Percentiles rank a stretch among this genome's conserved stretches.
These are phyloP conservation scores for Cochlearia excelsa DNA, from an alignment of 345 rosid genomes.

Conservation along the genomic window DNA sequence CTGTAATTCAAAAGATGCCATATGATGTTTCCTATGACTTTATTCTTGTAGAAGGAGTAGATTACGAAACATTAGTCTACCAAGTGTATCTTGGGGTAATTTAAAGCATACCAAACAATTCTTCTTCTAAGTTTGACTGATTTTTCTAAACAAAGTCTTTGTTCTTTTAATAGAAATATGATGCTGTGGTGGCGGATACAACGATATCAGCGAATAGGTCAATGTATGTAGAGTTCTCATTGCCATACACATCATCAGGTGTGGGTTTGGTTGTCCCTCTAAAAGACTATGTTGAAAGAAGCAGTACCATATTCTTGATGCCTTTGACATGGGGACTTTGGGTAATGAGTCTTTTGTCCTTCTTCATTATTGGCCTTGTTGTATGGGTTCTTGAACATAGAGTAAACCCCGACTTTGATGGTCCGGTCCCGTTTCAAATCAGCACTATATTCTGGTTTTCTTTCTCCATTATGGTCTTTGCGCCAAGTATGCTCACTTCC, in stretches of 20 bases:
- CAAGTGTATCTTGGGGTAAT: slow-evolving; percentile 52
- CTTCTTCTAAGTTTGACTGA: not conserved
- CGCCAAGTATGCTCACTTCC: slow-evolving; percentile 32
- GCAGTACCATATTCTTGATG: slow-evolving; percentile 53
- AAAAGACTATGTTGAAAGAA: slow-evolving; percentile 32
- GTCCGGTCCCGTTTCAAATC: slow-evolving; percentile 44
- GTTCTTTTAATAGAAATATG: slow-evolving; percentile 37
- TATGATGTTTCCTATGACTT: slow-evolving; percentile 43
- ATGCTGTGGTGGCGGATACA: slow-evolving; percentile 61
- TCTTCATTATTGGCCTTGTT: not conserved
- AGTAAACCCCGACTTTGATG: slow-evolving; percentile 34
- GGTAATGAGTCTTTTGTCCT: slow-evolving; percentile 27
- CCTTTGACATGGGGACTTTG: slow-evolving; percentile 58
- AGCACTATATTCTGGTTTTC: slow-evolving; percentile 70
- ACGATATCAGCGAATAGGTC: slow-evolving; percentile 57
- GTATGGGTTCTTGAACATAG: slow-evolving; percentile 29
- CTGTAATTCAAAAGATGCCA: slow-evolving; percentile 42
- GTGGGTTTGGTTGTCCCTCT: slow-evolving; percentile 49
- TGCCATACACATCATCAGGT: slow-evolving; percentile 62
- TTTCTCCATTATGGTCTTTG: slow-evolving; percentile 64
- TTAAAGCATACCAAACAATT: not conserved
- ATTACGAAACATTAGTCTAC: slow-evolving; percentile 40
- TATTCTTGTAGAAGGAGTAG: slow-evolving; percentile 36
- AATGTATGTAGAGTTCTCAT: slow-evolving; percentile 53
- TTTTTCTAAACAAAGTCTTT: not conserved